These are phyloP conservation scores for Ophiosphaerella korrae DNA, from an alignment of 2,329 filamentous ascomycete genomes.

Conservation along the genomic window DNA sequence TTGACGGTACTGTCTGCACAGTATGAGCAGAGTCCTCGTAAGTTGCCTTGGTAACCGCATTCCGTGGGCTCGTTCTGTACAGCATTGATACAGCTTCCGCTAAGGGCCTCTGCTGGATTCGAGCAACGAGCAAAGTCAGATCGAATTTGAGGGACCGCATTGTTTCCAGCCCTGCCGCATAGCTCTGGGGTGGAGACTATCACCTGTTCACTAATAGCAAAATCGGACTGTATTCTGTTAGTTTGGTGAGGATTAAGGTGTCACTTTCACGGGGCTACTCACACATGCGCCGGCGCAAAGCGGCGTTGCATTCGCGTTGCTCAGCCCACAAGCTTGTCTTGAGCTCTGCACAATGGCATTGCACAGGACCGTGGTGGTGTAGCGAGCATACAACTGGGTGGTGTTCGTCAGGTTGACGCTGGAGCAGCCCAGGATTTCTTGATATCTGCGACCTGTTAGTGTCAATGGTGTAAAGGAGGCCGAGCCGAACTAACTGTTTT, in stretches of 20 bases:
- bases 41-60: conserved; percentile 79
- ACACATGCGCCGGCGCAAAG: conserved; percentile 91
- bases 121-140: conserved; percentile 93
- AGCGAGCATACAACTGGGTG: conserved; percentile 85
- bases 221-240: conserved; percentile 66
- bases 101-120: conserved; percentile 78
- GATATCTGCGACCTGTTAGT: conserved; percentile 68
- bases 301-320: conserved; percentile 68
- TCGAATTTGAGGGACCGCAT: conserved; percentile 77
- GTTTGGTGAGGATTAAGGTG: conserved; percentile 9
- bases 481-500: conserved; percentile 68
- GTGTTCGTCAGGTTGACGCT: conserved; percentile 78
- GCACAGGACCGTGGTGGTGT: conserved; percentile 89
- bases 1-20: conserved; percentile 84
- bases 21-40: conserved; percentile 81
- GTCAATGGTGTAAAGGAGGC: conserved; percentile 9
- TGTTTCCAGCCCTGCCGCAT: conserved; percentile 69
- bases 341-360: conserved; percentile 95
- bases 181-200: conserved; percentile 75
- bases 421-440: conserved; percentile 78
- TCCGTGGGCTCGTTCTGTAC: conserved; percentile 81
- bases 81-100: conserved; percentile 74
- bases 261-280: conserved; percentile 44
- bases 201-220: conserved; percentile 85
- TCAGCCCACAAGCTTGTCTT: conserved; percentile 68